A percentile compares a stretch with the other conserved stretches of the same genome.
Conservation (phyloP, 2,329 filamentous ascomycete species). For the Neofusicoccum cordaticola region DNA sequence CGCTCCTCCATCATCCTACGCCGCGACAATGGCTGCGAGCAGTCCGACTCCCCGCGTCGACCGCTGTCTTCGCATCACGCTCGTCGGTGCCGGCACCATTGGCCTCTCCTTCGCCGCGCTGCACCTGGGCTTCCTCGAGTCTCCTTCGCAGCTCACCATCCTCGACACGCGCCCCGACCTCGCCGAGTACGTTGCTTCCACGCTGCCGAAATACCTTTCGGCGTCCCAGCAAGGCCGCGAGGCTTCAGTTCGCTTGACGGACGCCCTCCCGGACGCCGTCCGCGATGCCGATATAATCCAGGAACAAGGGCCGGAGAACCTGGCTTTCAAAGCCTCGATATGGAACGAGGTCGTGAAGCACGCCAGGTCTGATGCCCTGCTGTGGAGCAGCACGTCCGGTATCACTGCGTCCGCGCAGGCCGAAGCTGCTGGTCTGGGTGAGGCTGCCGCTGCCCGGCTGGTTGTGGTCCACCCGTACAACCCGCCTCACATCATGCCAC, state of each 20-base stretch:
- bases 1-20: too few species aligned
- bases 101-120: conserved; percentile 57
- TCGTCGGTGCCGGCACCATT: conserved; percentile 50
- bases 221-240: conserved; percentile 18
- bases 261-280: conserved; percentile 43
- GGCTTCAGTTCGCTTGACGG: conserved; percentile 37
- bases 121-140: conserved; percentile 46
- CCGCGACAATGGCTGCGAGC: not conserved
- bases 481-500: conserved; percentile 60
- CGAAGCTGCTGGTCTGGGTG: conserved; percentile 19
- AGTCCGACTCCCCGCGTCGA: not conserved
- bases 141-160: conserved; percentile 43
- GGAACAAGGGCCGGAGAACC: conserved; percentile 58
- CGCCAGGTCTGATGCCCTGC: conserved; percentile 44
- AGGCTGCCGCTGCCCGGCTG: conserved; percentile 33
- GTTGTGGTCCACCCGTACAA: conserved; percentile 62
- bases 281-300: conserved; percentile 52
- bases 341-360: conserved; percentile 52
- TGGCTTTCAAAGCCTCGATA: conserved; percentile 50
- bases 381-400: conserved; percentile 59
- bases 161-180: conserved; percentile 52
- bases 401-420: conserved; percentile 54
- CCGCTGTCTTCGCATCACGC: conserved; percentile 33
- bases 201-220: conserved; percentile 45
- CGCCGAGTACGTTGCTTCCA: conserved; percentile 41